Percentiles rank a stretch among this genome's conserved stretches.
Conservation (phyloP, 768 basidiomycete genomes). For the Podaxis sp. region DNA sequence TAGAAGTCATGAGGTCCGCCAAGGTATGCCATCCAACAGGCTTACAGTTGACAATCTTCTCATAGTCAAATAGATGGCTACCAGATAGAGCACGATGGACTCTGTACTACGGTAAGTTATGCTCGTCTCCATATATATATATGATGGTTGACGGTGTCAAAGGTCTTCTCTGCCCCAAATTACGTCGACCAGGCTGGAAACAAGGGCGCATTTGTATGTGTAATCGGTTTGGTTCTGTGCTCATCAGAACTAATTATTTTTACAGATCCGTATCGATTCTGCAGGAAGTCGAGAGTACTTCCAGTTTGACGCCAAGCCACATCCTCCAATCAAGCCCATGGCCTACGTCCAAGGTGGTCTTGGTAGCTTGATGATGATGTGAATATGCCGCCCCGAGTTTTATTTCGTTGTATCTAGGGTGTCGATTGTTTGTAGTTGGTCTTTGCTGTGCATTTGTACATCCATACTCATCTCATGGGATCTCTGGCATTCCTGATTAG, state of each 20-base stretch:
- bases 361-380: slow-evolving; percentile 67
- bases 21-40: slow-evolving; percentile 47
- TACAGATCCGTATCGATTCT: slow-evolving; percentile 82
- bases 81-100: slow-evolving; percentile 89
- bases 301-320: slow-evolving; percentile 83
- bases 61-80: slow-evolving; percentile 67
- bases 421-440: background rate
- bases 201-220: slow-evolving; percentile 85
- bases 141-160: slow-evolving; percentile 15
- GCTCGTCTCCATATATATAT: background rate
- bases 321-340: slow-evolving; percentile 93
- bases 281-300: slow-evolving; percentile 70
- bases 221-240: background rate
- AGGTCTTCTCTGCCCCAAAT: slow-evolving; percentile 95
- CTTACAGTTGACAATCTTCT: background rate
- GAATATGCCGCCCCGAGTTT: background rate
- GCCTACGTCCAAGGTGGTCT: slow-evolving; percentile 76
- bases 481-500: background rate
- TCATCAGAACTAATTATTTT: slow-evolving; percentile 7
- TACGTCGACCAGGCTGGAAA: slow-evolving; percentile 91
- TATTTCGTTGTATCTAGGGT: background rate
- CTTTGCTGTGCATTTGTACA: slow-evolving; percentile 5
- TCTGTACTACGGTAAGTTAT: slow-evolving; percentile 81
- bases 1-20: slow-evolving; percentile 95
- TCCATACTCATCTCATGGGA: background rate